phyloP scores from a whole-genome alignment of 495 filamentous ascomycete genomes.

The Lasiosphaeria hispida region DNA sequence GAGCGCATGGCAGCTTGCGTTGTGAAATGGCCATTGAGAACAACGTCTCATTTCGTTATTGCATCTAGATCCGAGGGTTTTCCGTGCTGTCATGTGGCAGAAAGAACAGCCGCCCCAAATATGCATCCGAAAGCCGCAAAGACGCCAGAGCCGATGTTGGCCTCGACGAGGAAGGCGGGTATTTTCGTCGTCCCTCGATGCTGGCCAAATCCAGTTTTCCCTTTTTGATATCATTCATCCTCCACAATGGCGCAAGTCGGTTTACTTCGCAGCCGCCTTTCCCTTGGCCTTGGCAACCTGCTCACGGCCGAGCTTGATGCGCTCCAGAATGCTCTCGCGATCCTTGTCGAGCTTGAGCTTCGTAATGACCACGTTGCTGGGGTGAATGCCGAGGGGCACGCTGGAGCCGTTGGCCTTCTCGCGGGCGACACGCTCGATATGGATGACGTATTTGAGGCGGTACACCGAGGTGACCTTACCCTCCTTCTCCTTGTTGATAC shows the following conservation, averaged over 20 bases:
- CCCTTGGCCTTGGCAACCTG: slow-evolving; percentile 56
- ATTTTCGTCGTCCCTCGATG: slow-evolving; percentile 8
- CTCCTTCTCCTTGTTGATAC: slow-evolving; percentile 89
- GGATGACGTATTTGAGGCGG: slow-evolving; percentile 94
- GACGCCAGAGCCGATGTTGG: slow-evolving; percentile 30
- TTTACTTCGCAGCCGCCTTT: slow-evolving; percentile 29
- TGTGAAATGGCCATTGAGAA: slow-evolving; percentile 63
- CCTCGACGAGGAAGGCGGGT: slow-evolving; percentile 20
- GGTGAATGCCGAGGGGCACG: slow-evolving; percentile 83
- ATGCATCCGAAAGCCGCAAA: slow-evolving; percentile 27
- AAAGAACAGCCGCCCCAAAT: slow-evolving; percentile 15
- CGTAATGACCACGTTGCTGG: slow-evolving; percentile 92
- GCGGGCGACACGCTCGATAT: slow-evolving; percentile 86
- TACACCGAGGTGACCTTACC: slow-evolving; percentile 94
- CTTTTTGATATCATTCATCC: slow-evolving; percentile 19
- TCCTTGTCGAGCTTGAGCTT: slow-evolving; percentile 99
- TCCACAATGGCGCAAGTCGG: neutral
- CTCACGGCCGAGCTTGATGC: slow-evolving; percentile 75
- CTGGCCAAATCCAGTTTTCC: slow-evolving; percentile 12
- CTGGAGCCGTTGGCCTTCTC: slow-evolving; percentile 94
- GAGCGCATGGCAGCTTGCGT: slow-evolving; percentile 37
- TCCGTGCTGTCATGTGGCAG: slow-evolving; percentile 18
- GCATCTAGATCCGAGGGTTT: slow-evolving; percentile 27
- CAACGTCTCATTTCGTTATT: slow-evolving; percentile 43
- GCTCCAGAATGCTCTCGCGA: slow-evolving; percentile 88